phyloP scores from a whole-genome alignment of 495 filamentous ascomycete species.

The Aspergillus mulundensis region DNA sequence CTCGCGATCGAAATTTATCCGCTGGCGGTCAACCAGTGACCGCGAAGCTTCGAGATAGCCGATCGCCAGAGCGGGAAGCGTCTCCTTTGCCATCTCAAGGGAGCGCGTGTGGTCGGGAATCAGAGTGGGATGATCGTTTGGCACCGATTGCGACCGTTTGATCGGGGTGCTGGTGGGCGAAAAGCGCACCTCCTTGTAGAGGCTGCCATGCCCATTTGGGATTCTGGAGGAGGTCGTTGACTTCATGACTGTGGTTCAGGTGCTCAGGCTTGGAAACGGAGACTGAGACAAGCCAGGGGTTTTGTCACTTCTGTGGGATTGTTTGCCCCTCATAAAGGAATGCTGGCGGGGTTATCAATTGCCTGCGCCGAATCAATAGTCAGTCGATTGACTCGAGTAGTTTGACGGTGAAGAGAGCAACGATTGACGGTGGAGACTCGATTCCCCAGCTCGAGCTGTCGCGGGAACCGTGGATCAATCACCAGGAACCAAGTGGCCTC shows the following conservation, averaged over 20 bases:
- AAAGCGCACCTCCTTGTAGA: constrained; percentile 48
- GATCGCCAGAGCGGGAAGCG: constrained; percentile 20
- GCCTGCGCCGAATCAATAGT: neutral
- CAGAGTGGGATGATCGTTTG: constrained; percentile 28
- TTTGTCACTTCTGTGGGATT: too few species aligned
- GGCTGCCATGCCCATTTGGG: constrained; percentile 37
- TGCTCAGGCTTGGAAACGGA: neutral
- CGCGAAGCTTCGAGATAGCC: constrained; percentile 40
- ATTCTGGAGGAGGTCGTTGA: constrained; percentile 21
- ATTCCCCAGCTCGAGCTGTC: neutral
- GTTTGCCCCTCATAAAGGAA: constrained; percentile 13
- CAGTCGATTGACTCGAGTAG: neutral
- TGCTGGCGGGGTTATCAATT: neutral
- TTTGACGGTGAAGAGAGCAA: neutral
- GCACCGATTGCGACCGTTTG: constrained; percentile 39
- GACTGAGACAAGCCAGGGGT: constrained; percentile 7
- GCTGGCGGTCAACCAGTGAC: constrained; percentile 40
- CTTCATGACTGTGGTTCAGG: constrained; percentile 27
- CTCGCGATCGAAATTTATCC: constrained; percentile 35
- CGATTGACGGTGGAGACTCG: constrained; percentile 1
- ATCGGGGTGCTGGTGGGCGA: constrained; percentile 40
- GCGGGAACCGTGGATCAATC: constrained; percentile 1
- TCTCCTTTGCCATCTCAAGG: constrained; percentile 12
- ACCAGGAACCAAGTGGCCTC: constrained; percentile 4
- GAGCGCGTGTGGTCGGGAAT: constrained; percentile 14